These are phyloP conservation scores for Plantago rigida DNA, from an alignment of 305 asterid genomes.

Conservation along the genomic window DNA sequence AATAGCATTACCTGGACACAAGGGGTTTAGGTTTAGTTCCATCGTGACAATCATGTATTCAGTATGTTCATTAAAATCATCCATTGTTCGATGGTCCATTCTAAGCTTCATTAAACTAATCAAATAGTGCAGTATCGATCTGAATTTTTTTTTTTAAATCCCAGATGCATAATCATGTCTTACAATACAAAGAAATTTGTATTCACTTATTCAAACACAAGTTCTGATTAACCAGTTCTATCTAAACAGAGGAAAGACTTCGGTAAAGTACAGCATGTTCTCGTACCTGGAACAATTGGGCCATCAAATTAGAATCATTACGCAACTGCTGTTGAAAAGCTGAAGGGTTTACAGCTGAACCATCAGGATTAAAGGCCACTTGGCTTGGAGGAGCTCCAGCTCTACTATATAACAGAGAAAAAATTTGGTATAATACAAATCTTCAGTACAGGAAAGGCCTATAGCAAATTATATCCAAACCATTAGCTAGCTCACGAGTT, in stretches of 20 bases:
- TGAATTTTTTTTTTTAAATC: background rate
- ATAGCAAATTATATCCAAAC: background rate
- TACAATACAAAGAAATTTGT: conserved; percentile 8
- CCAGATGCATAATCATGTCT: conserved; percentile 6
- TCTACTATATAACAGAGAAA: conserved; percentile 31
- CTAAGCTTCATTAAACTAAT: background rate
- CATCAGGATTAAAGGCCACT: conserved; percentile 70
- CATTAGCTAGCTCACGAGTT: background rate
- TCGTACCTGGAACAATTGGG: conserved; percentile 77
- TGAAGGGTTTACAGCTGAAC: conserved; percentile 81
- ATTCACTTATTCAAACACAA: background rate
- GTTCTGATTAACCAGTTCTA: conserved; percentile 1
- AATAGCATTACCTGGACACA: too few relatives aligned
- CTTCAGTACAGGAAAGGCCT: too few relatives aligned
- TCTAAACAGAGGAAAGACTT: background rate
- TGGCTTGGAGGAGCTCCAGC: conserved; percentile 43
- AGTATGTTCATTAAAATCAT: too few relatives aligned
- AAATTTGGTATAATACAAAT: background rate
- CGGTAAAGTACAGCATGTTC: background rate
- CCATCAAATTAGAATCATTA: conserved; percentile 70
- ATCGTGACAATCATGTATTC: too few relatives aligned
- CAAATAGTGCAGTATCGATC: background rate
- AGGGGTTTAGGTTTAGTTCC: too few relatives aligned
- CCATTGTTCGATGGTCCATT: too few relatives aligned
- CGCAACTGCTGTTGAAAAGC: conserved; percentile 88